These are phyloP conservation scores for Cladosporium halotolerans DNA, from an alignment of 2,329 filamentous ascomycete genomes.

Conservation along the genomic window DNA sequence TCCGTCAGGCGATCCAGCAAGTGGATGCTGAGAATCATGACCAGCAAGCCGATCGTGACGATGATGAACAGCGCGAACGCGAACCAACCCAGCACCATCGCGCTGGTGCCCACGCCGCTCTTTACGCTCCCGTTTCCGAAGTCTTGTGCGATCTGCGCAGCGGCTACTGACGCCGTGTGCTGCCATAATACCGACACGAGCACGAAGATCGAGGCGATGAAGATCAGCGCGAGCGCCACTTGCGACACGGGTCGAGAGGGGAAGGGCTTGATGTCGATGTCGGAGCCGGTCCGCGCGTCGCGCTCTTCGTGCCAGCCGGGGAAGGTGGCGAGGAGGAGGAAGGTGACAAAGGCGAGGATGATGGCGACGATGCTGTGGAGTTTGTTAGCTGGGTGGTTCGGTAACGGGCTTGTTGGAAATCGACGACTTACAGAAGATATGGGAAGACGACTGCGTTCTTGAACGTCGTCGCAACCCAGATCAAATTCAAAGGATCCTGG, in stretches of 20 bases:
- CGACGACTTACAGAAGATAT: slow-evolving; percentile 70
- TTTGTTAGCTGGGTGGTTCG: slow-evolving; percentile 11
- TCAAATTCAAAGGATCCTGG: slow-evolving; percentile 91
- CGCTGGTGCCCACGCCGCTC: slow-evolving; percentile 83
- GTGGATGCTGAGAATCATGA: slow-evolving; percentile 93
- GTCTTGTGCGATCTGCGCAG: slow-evolving; percentile 87
- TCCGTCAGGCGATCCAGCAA: slow-evolving; percentile 60
- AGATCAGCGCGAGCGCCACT: slow-evolving; percentile 88
- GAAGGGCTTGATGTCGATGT: slow-evolving; percentile 89
- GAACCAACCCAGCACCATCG: slow-evolving; percentile 98
- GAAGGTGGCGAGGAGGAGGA: slow-evolving; percentile 91
- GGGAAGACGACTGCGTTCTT: slow-evolving; percentile 98
- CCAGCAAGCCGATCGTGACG: slow-evolving; percentile 86
- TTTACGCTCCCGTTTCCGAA: slow-evolving; percentile 83
- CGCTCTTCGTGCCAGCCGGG: slow-evolving; percentile 94
- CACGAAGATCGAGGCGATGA: slow-evolving; percentile 59
- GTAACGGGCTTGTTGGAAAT: not conserved
- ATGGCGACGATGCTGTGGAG: slow-evolving; percentile 80
- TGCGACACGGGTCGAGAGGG: slow-evolving; percentile 89
- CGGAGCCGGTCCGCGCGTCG: slow-evolving; percentile 66
- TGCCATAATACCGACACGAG: slow-evolving; percentile 71
- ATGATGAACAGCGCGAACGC: slow-evolving; percentile 88
- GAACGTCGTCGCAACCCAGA: slow-evolving; percentile 95
- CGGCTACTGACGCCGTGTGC: slow-evolving; percentile 93
- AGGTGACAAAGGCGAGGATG: slow-evolving; percentile 92